Evolutionary conservation across 345 rosid species (phyloP).

Genomic region (Brassica juncea): DNA sequence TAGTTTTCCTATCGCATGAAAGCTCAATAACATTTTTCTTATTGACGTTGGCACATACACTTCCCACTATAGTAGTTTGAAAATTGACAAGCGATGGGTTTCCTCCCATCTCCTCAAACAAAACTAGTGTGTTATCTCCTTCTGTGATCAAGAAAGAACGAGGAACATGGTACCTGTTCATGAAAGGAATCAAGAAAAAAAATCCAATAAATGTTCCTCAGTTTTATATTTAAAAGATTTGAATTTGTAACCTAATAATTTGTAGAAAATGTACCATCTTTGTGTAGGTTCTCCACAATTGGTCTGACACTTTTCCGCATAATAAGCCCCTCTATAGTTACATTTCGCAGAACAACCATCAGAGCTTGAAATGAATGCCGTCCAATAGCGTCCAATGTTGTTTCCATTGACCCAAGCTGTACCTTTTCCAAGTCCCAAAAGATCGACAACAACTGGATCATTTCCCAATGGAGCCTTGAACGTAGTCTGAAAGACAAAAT

Average conservation of each 20-base stretch:
- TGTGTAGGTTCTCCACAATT: background rate
- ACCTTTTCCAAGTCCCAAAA: background rate
- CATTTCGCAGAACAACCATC: background rate
- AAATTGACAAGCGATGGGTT: background rate
- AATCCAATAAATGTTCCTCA: background rate
- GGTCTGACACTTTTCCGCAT: background rate
- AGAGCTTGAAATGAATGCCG: background rate
- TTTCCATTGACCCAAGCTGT: background rate
- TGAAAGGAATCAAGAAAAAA: background rate
- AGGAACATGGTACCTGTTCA: background rate
- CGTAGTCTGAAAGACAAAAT: background rate
- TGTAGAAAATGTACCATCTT: background rate
- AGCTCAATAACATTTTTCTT: background rate
- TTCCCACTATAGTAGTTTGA: background rate
- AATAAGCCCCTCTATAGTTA: background rate
- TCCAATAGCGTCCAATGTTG: background rate
- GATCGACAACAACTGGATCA: background rate
- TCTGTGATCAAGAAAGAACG: background rate
- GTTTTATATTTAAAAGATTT: background rate
- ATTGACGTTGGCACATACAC: background rate
- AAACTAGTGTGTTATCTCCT: background rate
- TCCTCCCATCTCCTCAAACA: background rate
- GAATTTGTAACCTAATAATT: background rate
- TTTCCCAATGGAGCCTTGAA: background rate
- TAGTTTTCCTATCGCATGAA: too few relatives aligned